phyloP scores from a whole-genome alignment of 345 rosid genomes.

The Hibiscus tridactylites region DNA sequence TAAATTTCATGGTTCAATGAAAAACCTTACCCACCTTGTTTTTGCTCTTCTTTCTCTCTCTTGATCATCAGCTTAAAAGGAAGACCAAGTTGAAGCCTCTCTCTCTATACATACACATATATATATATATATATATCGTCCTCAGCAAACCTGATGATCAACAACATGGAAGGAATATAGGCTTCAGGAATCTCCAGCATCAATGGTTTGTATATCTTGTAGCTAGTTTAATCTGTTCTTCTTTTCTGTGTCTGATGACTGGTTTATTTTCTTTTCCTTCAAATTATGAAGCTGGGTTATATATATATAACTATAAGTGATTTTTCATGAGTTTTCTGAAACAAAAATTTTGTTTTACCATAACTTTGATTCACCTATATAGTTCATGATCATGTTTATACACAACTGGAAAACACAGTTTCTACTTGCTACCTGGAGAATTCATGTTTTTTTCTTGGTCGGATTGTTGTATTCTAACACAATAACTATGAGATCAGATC shows the following conservation, averaged over 20 bases:
- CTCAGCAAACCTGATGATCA: no score
- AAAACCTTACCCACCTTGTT: not conserved
- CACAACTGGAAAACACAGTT: no score
- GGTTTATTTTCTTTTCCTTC: no score
- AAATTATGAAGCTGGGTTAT: no score
- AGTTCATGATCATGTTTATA: not conserved
- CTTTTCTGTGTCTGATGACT: no score
- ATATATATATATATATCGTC: no score
- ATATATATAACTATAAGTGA: no score
- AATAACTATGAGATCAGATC: not conserved
- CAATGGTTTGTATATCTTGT: no score
- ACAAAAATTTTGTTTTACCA: not conserved
- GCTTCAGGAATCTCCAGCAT: no score
- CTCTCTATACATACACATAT: no score
- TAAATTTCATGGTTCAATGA: not conserved
- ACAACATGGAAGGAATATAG: no score
- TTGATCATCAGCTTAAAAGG: not conserved
- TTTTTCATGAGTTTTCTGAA: not conserved
- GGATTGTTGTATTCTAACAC: not conserved
- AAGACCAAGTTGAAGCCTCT: not conserved
- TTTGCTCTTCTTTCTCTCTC: not conserved
- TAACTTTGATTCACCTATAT: not conserved
- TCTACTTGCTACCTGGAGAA: not conserved
- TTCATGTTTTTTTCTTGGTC: not conserved
- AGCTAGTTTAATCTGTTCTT: no score